Conservation (phyloP, 352 stramenopile genomes). For the Globisporangium nagaii region DNA sequence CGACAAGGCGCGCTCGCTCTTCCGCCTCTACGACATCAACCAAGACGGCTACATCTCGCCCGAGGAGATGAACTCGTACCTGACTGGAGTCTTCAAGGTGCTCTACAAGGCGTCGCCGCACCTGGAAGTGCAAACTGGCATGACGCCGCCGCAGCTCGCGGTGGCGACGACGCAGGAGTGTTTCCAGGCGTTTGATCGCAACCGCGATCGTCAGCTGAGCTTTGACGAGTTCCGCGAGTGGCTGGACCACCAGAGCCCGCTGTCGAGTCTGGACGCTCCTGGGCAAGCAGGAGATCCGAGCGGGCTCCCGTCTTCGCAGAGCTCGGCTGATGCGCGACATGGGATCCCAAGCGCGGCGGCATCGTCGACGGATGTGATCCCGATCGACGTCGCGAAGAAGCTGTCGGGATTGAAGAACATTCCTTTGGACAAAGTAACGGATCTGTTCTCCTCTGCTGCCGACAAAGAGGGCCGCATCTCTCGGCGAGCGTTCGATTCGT, state of each 20-base stretch:
- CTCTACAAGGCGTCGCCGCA: slow-evolving; percentile 81
- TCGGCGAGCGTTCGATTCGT: slow-evolving; percentile 62
- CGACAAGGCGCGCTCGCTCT: slow-evolving; percentile 74
- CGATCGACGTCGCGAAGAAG: slow-evolving; percentile 66
- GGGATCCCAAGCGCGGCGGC: background rate
- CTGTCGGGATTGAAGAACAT: slow-evolving; percentile 62
- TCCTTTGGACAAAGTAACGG: slow-evolving; percentile 49
- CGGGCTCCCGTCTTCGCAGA: background rate
- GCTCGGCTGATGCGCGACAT: background rate
- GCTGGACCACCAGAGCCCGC: slow-evolving; percentile 57
- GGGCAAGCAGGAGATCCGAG: background rate
- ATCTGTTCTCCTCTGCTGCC: slow-evolving; percentile 46
- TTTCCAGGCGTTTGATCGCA: slow-evolving; percentile 71
- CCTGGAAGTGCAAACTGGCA: slow-evolving; percentile 39
- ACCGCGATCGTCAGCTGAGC: slow-evolving; percentile 69
- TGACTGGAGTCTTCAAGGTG: slow-evolving; percentile 83
- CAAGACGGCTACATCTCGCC: slow-evolving; percentile 77
- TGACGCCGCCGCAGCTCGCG: slow-evolving; percentile 62
- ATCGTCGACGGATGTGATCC: slow-evolving; percentile 29
- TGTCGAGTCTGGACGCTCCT: background rate
- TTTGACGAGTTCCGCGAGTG: slow-evolving; percentile 79
- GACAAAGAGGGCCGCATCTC: slow-evolving; percentile 52
- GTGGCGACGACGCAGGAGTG: slow-evolving; percentile 69
- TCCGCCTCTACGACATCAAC: slow-evolving; percentile 82
- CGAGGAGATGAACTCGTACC: slow-evolving; percentile 77